A percentile compares a stretch with the other conserved stretches of the same genome.
Evolutionary conservation across 2,329 filamentous ascomycete species (phyloP).

Genomic region (Fusarium beomiforme): DNA sequence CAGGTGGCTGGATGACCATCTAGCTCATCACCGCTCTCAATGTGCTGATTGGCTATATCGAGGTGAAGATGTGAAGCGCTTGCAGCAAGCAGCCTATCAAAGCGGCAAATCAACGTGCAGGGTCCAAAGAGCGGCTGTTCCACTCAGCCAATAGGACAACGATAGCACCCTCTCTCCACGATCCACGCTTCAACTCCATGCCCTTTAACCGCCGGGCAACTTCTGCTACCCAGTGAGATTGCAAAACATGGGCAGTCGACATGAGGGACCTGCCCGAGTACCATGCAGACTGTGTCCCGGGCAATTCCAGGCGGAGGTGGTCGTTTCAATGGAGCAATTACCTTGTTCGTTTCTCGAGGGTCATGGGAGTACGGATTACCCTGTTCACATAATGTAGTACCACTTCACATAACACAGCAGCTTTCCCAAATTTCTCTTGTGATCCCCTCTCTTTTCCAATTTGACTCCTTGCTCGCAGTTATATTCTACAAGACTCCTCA

Average conservation of each 20-base stretch:
- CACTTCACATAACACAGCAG: slow-evolving; percentile 34
- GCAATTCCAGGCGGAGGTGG: slow-evolving; percentile 16
- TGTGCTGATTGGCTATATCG: slow-evolving; percentile 51
- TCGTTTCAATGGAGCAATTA: slow-evolving; percentile 14
- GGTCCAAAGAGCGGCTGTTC: slow-evolving; percentile 25
- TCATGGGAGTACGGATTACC: slow-evolving; percentile 18
- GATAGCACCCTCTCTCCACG: slow-evolving; percentile 25
- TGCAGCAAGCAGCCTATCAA: slow-evolving; percentile 42
- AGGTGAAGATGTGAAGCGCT: slow-evolving; percentile 36
- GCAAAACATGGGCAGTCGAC: slow-evolving; percentile 6
- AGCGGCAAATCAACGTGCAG: slow-evolving; percentile 28
- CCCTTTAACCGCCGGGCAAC: slow-evolving; percentile 33
- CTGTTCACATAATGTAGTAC: slow-evolving; percentile 11
- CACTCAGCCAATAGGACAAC: slow-evolving; percentile 32
- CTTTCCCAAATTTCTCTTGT: slow-evolving; percentile 25
- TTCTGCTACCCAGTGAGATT: slow-evolving; percentile 26
- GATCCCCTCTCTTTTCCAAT: slow-evolving; percentile 14
- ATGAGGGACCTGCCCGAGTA: slow-evolving; percentile 24
- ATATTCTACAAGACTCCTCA: neutral
- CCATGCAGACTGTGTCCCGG: slow-evolving; percentile 24
- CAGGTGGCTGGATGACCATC: slow-evolving; percentile 53
- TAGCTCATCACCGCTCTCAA: slow-evolving; percentile 42
- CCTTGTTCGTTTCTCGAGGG: neutral
- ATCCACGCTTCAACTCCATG: slow-evolving; percentile 35
- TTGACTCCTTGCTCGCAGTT: neutral